A percentile compares a stretch with the other conserved stretches of the same genome.
Conservation (phyloP, 345 rosid species). For the Boechera divaricarpa region DNA sequence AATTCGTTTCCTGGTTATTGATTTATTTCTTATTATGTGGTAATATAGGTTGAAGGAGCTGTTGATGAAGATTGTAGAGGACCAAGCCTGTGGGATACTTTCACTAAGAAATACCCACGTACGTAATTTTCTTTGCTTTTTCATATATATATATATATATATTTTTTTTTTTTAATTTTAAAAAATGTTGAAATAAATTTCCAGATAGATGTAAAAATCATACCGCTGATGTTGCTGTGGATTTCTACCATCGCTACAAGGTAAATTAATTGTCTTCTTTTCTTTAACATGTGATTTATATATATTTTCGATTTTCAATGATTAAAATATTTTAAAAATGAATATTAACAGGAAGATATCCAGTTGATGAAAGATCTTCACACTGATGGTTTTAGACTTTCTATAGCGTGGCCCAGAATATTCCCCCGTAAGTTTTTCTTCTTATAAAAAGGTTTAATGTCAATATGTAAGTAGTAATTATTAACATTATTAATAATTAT, state of each 20-base stretch:
- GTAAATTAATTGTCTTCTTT: constrained; percentile 15
- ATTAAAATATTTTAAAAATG: background rate
- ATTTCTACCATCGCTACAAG: constrained; percentile 57
- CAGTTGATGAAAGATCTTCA: constrained; percentile 51
- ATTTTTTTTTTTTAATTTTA: too few relatives aligned
- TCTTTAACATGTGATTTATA: background rate
- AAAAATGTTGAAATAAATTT: background rate
- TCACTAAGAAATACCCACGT: constrained; percentile 37
- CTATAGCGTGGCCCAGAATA: constrained; percentile 57
- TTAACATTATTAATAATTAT: background rate
- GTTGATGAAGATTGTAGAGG: constrained; percentile 45
- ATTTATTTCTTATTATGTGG: background rate
- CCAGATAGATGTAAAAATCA: constrained; percentile 52
- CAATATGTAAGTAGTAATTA: too few relatives aligned
- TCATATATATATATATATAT: too few relatives aligned
- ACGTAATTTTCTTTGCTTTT: background rate
- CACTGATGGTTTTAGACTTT: constrained; percentile 55
- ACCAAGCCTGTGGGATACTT: constrained; percentile 48
- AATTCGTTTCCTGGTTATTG: background rate
- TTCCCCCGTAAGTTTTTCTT: constrained; percentile 46
- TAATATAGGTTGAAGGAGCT: constrained; percentile 41
- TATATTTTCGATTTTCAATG: background rate
- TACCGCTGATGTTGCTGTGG: constrained; percentile 54
- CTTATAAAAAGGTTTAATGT: background rate
- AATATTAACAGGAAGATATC: constrained; percentile 56